phyloP scores from a whole-genome alignment of 306 rosid species.

The Prunus fruticosa region DNA sequence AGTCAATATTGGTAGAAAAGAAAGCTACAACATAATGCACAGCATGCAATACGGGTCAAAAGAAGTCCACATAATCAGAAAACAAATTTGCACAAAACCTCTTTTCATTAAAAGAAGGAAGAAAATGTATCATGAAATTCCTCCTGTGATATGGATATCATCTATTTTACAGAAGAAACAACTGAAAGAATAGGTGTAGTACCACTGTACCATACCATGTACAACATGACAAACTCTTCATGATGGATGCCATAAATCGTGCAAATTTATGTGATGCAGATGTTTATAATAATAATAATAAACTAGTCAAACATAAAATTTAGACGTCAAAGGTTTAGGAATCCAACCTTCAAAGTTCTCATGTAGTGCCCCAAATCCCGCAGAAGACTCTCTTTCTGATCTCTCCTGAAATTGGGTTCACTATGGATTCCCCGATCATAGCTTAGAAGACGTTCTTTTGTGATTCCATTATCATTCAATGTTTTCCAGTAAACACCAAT shows the following conservation, averaged over 20 bases:
- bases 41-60: neutral
- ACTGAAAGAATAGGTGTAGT: conserved; percentile 8
- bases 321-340: conserved; percentile 21
- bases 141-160: conserved; percentile 5
- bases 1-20: conserved; percentile 12
- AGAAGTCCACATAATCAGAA: neutral
- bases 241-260: conserved; percentile 10
- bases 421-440: conserved; percentile 91
- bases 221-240: conserved; percentile 8
- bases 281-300: neutral
- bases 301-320: conserved; percentile 12
- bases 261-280: conserved; percentile 8
- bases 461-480: conserved; percentile 85
- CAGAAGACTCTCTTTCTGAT: conserved; percentile 82
- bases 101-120: neutral
- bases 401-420: conserved; percentile 79
- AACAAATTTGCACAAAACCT: neutral
- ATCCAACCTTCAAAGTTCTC: conserved; percentile 92
- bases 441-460: conserved; percentile 94
- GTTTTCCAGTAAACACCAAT: conserved; percentile 85
- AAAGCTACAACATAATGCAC: neutral
- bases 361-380: conserved; percentile 79
- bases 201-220: neutral
- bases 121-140: conserved; percentile 3
- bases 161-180: conserved; percentile 1